Conservation (phyloP, 2,329 filamentous ascomycete genomes). For the Aspergillus fructus region DNA sequence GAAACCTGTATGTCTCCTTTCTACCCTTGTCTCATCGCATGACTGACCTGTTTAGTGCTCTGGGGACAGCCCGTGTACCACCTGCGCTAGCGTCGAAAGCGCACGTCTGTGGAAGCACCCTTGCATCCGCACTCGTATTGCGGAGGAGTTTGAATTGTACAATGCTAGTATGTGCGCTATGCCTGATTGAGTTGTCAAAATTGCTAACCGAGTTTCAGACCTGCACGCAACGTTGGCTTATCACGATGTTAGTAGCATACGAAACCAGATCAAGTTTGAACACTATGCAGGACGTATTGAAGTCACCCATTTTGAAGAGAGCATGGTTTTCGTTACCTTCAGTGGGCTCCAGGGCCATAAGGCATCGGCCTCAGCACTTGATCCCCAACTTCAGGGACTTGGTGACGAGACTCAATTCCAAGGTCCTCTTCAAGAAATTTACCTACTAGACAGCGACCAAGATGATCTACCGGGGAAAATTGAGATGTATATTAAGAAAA, state of each 20-base stretch:
- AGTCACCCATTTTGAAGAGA: slow-evolving; percentile 56
- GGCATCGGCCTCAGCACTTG: slow-evolving; percentile 35
- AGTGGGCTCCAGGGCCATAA: slow-evolving; percentile 41
- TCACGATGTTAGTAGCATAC: slow-evolving; percentile 50
- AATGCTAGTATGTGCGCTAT: slow-evolving; percentile 44
- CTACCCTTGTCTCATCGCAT: no score
- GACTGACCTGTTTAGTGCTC: slow-evolving; percentile 47
- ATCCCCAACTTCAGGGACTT: slow-evolving; percentile 43
- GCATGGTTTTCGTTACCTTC: slow-evolving; percentile 50
- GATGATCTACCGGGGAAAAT: slow-evolving; percentile 54
- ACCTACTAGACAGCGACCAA: slow-evolving; percentile 50
- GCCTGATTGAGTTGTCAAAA: not conserved
- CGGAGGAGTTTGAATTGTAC: slow-evolving; percentile 59
- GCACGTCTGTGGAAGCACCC: slow-evolving; percentile 62
- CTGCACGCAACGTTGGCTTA: slow-evolving; percentile 55
- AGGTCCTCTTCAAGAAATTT: slow-evolving; percentile 40
- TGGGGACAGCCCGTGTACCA: slow-evolving; percentile 59
- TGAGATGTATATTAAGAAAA: slow-evolving; percentile 54
- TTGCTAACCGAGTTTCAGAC: slow-evolving; percentile 29
- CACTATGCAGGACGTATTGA: slow-evolving; percentile 54
- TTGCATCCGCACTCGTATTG: slow-evolving; percentile 58
- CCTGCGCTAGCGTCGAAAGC: slow-evolving; percentile 59
- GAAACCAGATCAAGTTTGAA: slow-evolving; percentile 50
- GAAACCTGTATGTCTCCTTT: slow-evolving; percentile 48
- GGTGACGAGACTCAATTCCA: slow-evolving; percentile 41